These are phyloP conservation scores for Erythrobasidium hasegawianum DNA, from an alignment of 1,284 basidiomycete species.

Conservation along the genomic window DNA sequence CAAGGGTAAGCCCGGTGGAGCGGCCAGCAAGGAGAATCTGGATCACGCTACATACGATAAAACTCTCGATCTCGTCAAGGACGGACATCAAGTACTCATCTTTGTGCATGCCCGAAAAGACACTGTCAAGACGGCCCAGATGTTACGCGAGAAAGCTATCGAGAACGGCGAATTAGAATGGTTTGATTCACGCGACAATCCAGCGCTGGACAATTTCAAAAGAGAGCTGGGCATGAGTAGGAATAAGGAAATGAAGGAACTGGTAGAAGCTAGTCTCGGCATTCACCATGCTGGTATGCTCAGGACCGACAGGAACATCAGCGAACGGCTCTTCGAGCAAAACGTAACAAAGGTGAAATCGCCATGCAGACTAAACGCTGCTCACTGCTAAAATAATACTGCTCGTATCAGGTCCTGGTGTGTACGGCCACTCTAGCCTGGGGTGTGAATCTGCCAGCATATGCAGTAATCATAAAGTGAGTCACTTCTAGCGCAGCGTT, in stretches of 20 bases:
- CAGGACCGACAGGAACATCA: conserved; percentile 86
- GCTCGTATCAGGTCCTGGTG: conserved; percentile 65
- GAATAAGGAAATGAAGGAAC: conserved; percentile 95
- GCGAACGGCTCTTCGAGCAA: conserved; percentile 90
- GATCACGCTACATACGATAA: conserved; percentile 89
- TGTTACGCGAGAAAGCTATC: conserved; percentile 75
- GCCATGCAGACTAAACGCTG: not conserved
- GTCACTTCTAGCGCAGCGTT: not conserved
- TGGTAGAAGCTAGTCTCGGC: conserved; percentile 86
- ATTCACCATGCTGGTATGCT: conserved; percentile 99
- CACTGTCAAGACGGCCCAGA: conserved; percentile 87
- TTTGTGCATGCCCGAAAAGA: conserved; percentile 99
- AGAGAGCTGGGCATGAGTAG: conserved; percentile 71
- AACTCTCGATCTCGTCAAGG: conserved; percentile 64
- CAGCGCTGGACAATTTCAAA: conserved; percentile 70
- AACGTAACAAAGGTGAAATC: conserved; percentile 75
- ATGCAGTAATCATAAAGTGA: conserved; percentile 86
- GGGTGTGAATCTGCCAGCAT: conserved; percentile 98
- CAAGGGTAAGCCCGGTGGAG: conserved; percentile 79
- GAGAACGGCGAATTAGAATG: conserved; percentile 69
- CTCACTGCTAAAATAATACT: conserved; percentile 47
- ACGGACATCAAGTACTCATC: conserved; percentile 98
- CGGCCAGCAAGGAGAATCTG: conserved; percentile 74
- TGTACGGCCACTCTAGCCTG: conserved; percentile 98
- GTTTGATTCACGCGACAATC: conserved; percentile 75